Base-by-base conservation (phyloP, 2,329 filamentous ascomycete species). In the Aspergillus nomiae region DNA sequence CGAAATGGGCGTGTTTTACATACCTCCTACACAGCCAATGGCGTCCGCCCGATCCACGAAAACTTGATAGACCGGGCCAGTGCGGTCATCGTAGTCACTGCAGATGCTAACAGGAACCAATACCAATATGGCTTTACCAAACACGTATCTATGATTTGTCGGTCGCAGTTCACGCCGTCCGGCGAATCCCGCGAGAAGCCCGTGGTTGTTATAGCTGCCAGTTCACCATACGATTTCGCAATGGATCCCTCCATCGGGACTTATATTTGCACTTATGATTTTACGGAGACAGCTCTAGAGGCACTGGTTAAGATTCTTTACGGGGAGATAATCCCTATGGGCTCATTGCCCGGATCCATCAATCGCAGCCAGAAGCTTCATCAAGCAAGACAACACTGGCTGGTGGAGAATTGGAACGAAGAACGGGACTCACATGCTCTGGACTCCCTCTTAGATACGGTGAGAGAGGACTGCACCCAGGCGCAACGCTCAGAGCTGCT, bases 81-180 rank as follows among this genome's bases (percentile, higher is more conserved):
- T 58, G 92, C 91, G 4, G 92, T 97, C 66, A 90, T 98, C 65
- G 89, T 97, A 57, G 86, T 97, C 36, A 97, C 94, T 0, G 94
- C 94, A 11, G 94, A 98, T 78, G 94, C 94, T 0, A 97, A 97
- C 74, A 86, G 94, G 46, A 97, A 98, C 73, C 81, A 96, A 16
- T 98, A 97, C 73, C 94, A 98, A 76, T 89, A 92, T 57, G 93
- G 93, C 0, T 98, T 98, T 74, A 94, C 94, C 2, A 98, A 97
- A 75, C 94, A 98, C 69, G 92, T 97, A 10, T 90, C 94, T 14
- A 95, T 96, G 90, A 94, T 97, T 79, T 97, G 94, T 78, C 81
- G 78, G 62, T 73, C 78, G 10, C 76, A 81, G 50, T 75, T 73
- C 51, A 75, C 76, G 24, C 66, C 73, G 38, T 73, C 75, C 32